A percentile compares a stretch with the other conserved stretches of the same genome.
Conservation (phyloP, 2,329 filamentous ascomycete genomes). For the Cladosporium colombiae region DNA sequence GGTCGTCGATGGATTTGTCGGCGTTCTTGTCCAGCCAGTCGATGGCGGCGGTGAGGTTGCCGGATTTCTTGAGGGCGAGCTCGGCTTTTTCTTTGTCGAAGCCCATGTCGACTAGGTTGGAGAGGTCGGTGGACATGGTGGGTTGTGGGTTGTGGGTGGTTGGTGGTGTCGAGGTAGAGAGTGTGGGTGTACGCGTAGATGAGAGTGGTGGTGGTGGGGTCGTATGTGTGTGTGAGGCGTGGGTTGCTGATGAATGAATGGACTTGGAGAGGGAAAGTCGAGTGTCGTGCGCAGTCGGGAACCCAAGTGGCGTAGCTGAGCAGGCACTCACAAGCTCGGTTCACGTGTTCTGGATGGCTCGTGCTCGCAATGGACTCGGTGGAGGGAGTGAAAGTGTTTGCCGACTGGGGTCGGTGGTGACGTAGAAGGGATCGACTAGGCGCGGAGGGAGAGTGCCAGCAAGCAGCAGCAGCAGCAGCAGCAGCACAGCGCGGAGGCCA, state of each 20-base stretch:
- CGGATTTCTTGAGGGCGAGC: conserved; percentile 80
- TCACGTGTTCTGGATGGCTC: conserved; percentile 14
- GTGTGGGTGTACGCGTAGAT: not conserved
- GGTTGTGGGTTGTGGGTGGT: not conserved
- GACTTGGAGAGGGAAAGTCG: not conserved
- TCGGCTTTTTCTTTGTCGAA: conserved; percentile 83
- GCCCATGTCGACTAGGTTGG: conserved; percentile 66
- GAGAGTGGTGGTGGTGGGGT: not conserved
- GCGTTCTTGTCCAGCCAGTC: conserved; percentile 93
- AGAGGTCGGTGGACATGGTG: conserved; percentile 55
- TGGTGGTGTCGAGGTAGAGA: not conserved
- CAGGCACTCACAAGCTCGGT: conserved; percentile 7
- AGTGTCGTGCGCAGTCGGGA: not conserved
- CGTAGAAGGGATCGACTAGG: not conserved
- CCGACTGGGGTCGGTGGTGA: not conserved
- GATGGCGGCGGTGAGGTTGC: conserved; percentile 77
- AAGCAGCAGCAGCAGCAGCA: not conserved
- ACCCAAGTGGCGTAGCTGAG: not conserved
- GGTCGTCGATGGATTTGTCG: conserved; percentile 81
- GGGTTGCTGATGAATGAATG: not conserved
- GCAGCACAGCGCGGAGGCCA: not conserved
- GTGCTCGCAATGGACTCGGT: not conserved
- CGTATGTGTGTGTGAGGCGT: not conserved
- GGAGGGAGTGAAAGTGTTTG: conserved; percentile 1
- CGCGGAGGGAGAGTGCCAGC: not conserved